Evolutionary conservation across 2,329 filamentous ascomycete genomes (phyloP).

Genomic region (Aspergillus proliferans): DNA sequence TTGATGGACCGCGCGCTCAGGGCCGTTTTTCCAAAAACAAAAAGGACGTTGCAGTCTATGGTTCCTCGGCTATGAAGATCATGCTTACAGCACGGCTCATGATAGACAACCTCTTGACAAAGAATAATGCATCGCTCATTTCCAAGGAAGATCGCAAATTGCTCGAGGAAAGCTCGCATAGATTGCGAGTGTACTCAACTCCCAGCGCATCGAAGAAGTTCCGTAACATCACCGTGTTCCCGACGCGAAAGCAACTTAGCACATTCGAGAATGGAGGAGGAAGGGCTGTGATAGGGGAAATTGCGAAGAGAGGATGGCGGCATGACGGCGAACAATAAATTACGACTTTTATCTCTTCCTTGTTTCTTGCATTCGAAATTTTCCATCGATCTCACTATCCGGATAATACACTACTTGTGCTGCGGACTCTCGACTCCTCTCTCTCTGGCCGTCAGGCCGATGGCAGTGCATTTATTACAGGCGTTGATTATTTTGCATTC

Average conservation of each 20-base stretch:
- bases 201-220: slow-evolving; percentile 12
- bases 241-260: slow-evolving; percentile 19
- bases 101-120: slow-evolving; percentile 29
- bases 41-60: slow-evolving; percentile 19
- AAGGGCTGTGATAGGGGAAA: background rate
- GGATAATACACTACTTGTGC: background rate
- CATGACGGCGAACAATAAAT: background rate
- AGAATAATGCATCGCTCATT: slow-evolving; percentile 15
- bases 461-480: slow-evolving; percentile 8
- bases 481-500: slow-evolving; percentile 8
- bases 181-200: slow-evolving; percentile 27
- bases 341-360: background rate
- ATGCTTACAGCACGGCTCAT: slow-evolving; percentile 25
- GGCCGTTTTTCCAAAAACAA: slow-evolving; percentile 9
- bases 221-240: slow-evolving; percentile 9
- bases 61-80: slow-evolving; percentile 15
- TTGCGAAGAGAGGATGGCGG: background rate
- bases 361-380: background rate
- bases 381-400: background rate
- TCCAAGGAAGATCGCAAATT: slow-evolving; percentile 18
- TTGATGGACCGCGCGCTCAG: background rate
- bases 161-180: slow-evolving; percentile 19
- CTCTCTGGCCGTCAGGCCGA: background rate
- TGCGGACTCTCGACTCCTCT: background rate
- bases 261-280: slow-evolving; percentile 10